phyloP scores from a whole-genome alignment of 768 basidiomycete species.

The Rhodocollybia butyracea region DNA sequence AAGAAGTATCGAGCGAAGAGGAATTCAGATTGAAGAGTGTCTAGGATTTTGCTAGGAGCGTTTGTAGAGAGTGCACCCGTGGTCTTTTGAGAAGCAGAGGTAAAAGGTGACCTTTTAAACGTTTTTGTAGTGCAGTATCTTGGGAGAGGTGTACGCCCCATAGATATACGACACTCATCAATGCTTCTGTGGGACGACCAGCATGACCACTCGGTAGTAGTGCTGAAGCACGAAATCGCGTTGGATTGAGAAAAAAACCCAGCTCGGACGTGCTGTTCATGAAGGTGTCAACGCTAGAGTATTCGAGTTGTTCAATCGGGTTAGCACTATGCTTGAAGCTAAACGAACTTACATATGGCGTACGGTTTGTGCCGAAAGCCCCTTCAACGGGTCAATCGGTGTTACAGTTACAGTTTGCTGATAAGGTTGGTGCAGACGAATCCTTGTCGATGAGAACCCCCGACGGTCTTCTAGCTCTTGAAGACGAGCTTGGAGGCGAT shows the following conservation, averaged over 20 bases:
- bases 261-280: constrained; percentile 33
- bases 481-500: constrained; percentile 32
- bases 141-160: constrained; percentile 12
- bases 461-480: constrained; percentile 28
- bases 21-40: constrained; percentile 34
- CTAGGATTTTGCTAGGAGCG: constrained; percentile 26
- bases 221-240: constrained; percentile 31
- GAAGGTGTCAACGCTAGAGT: constrained; percentile 20
- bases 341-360: neutral
- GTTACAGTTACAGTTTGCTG: neutral
- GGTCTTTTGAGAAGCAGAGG: constrained; percentile 3
- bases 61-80: neutral
- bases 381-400: neutral
- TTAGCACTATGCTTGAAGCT: neutral
- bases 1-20: constrained; percentile 43
- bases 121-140: neutral
- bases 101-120: neutral
- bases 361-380: neutral
- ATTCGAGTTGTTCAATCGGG: neutral
- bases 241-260: constrained; percentile 41
- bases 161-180: constrained; percentile 7
- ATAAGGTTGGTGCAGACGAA: constrained; percentile 7
- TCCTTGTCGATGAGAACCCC: neutral
- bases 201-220: constrained; percentile 6
- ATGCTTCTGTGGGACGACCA: neutral